These are phyloP conservation scores for Trichoderma polysporum DNA, from an alignment of 2,329 filamentous ascomycete species.

Conservation along the genomic window DNA sequence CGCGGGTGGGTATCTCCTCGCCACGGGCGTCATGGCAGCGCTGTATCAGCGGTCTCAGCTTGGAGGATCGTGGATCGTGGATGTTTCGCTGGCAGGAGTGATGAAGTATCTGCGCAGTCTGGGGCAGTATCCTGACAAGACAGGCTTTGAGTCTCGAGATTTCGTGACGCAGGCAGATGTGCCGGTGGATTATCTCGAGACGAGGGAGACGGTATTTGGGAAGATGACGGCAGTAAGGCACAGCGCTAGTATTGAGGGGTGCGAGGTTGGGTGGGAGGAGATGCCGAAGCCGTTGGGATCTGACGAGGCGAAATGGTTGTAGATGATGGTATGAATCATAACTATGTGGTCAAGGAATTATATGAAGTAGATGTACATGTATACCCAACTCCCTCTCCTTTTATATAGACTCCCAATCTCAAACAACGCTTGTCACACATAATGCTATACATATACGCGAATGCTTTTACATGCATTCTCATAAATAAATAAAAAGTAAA, in stretches of 20 bases:
- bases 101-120: constrained; percentile 57
- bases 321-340: not conserved
- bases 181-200: constrained; percentile 42
- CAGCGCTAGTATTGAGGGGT: constrained; percentile 46
- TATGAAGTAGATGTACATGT: not conserved
- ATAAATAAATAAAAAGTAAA: not conserved
- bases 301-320: constrained; percentile 43
- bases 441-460: not conserved
- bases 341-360: too few species aligned
- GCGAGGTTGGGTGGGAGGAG: constrained; percentile 47
- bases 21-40: constrained; percentile 52
- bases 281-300: constrained; percentile 52
- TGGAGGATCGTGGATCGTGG: constrained; percentile 44
- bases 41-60: constrained; percentile 43
- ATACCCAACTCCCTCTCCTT: not conserved
- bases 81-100: constrained; percentile 55
- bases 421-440: not conserved
- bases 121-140: constrained; percentile 47
- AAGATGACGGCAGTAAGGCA: constrained; percentile 48
- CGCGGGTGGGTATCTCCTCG: constrained; percentile 54
- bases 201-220: constrained; percentile 46
- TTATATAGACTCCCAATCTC: not conserved
- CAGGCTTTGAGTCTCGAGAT: constrained; percentile 44
- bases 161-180: constrained; percentile 32
- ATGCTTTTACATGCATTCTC: too few species aligned